Percentiles rank a stretch among this genome's conserved stretches.
Conservation (phyloP, 192 early-diverging fungal species). For the Coemansia sp. region DNA sequence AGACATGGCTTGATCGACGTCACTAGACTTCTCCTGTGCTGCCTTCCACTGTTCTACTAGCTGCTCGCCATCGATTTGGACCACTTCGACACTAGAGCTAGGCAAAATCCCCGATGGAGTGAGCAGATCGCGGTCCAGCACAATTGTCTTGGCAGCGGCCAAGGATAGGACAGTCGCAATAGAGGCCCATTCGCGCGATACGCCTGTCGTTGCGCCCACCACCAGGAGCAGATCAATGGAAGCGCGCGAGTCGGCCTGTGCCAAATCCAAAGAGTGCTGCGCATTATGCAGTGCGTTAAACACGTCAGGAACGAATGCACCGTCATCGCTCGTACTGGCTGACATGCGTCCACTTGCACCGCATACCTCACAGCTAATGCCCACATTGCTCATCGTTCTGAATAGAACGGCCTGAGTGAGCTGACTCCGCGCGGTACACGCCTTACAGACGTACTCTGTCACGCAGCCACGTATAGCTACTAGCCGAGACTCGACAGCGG, state of each 20-base stretch:
- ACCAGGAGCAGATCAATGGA: conserved; percentile 25
- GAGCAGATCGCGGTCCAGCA: conserved; percentile 7
- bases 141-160: conserved; percentile 11
- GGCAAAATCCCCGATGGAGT: not conserved
- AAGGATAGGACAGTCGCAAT: conserved; percentile 6
- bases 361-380: conserved; percentile 27
- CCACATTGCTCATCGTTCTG: conserved; percentile 21
- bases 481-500: conserved; percentile 20
- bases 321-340: not conserved
- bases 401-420: conserved; percentile 45
- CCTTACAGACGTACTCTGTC: conserved; percentile 23
- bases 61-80: not conserved
- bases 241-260: conserved; percentile 14
- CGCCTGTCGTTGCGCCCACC: conserved; percentile 5
- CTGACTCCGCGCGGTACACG: conserved; percentile 26
- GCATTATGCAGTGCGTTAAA: conserved; percentile 8
- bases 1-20: not conserved
- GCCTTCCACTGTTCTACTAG: conserved; percentile 1
- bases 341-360: conserved; percentile 15
- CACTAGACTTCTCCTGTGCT: not conserved
- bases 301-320: conserved; percentile 27
- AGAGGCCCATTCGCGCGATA: conserved; percentile 8
- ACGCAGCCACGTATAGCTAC: conserved; percentile 26
- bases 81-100: not conserved
- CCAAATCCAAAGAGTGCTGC: conserved; percentile 8